Evolutionary conservation across 2,329 filamentous ascomycete genomes (phyloP), one percentile per base, ranked within the genome.

Genomic region (Macroventuria anomochaeta): DNA sequence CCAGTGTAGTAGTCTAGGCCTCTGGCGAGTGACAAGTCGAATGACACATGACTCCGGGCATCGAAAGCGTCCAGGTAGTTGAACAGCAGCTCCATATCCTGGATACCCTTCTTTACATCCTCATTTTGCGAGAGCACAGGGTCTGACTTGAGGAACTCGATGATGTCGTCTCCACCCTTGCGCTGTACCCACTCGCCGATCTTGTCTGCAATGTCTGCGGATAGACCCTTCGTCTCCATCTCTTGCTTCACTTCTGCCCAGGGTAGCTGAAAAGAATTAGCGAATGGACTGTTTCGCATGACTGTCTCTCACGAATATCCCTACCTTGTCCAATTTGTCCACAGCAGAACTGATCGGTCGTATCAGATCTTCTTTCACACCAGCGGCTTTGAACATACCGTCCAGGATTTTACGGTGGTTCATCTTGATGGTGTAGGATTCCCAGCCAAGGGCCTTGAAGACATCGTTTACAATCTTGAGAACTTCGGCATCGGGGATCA

Each of bases 331-430:
- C 48, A 97, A 81, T 80, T 97, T 97, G 79, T 97, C 93, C 39
- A 97, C 93, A 2, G 93, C 93, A 20, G 90, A 95, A 32, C 89
- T 95, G 69, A 97, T 97, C 25, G 89, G 86, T 49, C 93, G 85
- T 62, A 96, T 90, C 81, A 96, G 93, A 52, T 96, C 89, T 53
- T 84, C 79, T 1, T 93, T 91, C 12, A 97, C 93, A 60, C 93
- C 93, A 65, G 90, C 93, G 23, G 96, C 90, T 72, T 91, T 85
- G 76, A 97, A 97, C 63, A 97, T 84, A 53, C 93, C 93, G 67
- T 97, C 93, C 13, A 97, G 82, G 41, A 97, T 93, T 77, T 96
- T 93, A 64, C 93, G 85, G 84, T 97, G 91, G 79, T 97, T 97
- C 71, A 96, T 82, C 80, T 97, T 96, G 78, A 97, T 95, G 2